These are phyloP conservation scores for Cylindrotheca closterium DNA, from an alignment of 108 stramenopile genomes.

Conservation along the genomic window DNA sequence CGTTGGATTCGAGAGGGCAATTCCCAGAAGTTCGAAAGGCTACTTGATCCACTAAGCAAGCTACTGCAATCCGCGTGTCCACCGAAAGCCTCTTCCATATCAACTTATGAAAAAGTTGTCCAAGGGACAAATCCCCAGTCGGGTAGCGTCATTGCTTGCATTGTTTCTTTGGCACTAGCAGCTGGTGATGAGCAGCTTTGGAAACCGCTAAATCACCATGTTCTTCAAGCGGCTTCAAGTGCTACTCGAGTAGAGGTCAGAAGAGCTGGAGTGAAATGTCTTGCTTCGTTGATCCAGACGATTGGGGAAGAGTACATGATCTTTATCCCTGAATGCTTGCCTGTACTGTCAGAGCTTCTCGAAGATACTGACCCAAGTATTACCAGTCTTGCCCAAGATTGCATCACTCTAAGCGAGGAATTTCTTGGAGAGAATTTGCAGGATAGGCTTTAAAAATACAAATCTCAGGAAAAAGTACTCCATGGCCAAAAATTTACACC, in stretches of 20 bases:
- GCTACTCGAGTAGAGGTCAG: constrained; percentile 68
- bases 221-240: constrained; percentile 75
- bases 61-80: constrained; percentile 60
- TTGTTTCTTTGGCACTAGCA: constrained; percentile 77
- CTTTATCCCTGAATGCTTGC: constrained; percentile 86
- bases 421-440: constrained; percentile 82
- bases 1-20: constrained; percentile 83
- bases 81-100: constrained; percentile 19
- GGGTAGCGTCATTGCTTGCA: constrained; percentile 70
- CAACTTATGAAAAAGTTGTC: constrained; percentile 52
- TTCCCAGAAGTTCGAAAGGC: constrained; percentile 53
- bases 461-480: too few relatives aligned
- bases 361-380: constrained; percentile 84
- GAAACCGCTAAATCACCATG: constrained; percentile 88
- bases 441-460: constrained; percentile 71
- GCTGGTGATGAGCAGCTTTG: constrained; percentile 88
- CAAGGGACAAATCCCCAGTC: constrained; percentile 41
- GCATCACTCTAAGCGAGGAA: constrained; percentile 81
- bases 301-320: constrained; percentile 94
- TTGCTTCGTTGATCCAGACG: constrained; percentile 72
- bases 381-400: constrained; percentile 76
- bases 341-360: constrained; percentile 82
- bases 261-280: constrained; percentile 73
- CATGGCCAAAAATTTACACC: too few relatives aligned
- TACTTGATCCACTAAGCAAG: constrained; percentile 73